A percentile compares a stretch with the other conserved stretches of the same genome.
These are phyloP conservation scores for Nitzschia sp. DNA, from an alignment of 108 stramenopile species.

Conservation along the genomic window DNA sequence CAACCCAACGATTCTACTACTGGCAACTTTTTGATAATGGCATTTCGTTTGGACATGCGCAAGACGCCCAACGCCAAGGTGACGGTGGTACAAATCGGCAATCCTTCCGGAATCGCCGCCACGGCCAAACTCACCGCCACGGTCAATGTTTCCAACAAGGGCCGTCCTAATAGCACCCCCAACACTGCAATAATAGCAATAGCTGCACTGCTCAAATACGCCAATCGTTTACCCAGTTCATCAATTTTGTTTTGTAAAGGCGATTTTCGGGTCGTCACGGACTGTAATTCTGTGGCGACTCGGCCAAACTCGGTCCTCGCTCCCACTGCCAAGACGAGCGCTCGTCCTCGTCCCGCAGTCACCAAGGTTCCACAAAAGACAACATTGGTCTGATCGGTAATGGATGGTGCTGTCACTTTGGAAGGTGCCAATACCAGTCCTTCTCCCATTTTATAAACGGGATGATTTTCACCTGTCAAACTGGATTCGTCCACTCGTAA, in stretches of 20 bases:
- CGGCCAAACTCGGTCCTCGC: conserved; percentile 91
- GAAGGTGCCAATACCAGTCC: conserved; percentile 14
- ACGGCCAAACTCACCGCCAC: conserved; percentile 98
- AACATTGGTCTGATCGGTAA: conserved; percentile 88
- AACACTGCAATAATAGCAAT: conserved; percentile 87
- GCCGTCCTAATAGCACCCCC: conserved; percentile 83
- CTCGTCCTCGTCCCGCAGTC: conserved; percentile 85
- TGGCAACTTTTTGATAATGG: conserved; percentile 94
- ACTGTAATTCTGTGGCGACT: conserved; percentile 80
- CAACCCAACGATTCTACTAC: conserved; percentile 96
- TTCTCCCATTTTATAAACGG: conserved; percentile 76
- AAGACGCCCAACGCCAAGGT: conserved; percentile 93
- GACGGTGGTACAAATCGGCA: conserved; percentile 90
- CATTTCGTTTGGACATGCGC: conserved; percentile 88
- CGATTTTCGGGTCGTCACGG: conserved; percentile 79
- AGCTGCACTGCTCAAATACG: conserved; percentile 71
- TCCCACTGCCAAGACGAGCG: conserved; percentile 90
- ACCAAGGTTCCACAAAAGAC: conserved; percentile 95
- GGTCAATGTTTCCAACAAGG: conserved; percentile 85
- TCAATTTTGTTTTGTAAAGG: conserved; percentile 97
- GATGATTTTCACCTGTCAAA: conserved; percentile 92
- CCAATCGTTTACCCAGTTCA: conserved; percentile 88
- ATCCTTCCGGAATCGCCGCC: conserved; percentile 95
- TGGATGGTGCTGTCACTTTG: conserved; percentile 32
- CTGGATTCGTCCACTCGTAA: conserved; percentile 85